Evolutionary conservation across 192 early-diverging fungal species (phyloP).

Genomic region (Coemansia sp.): DNA sequence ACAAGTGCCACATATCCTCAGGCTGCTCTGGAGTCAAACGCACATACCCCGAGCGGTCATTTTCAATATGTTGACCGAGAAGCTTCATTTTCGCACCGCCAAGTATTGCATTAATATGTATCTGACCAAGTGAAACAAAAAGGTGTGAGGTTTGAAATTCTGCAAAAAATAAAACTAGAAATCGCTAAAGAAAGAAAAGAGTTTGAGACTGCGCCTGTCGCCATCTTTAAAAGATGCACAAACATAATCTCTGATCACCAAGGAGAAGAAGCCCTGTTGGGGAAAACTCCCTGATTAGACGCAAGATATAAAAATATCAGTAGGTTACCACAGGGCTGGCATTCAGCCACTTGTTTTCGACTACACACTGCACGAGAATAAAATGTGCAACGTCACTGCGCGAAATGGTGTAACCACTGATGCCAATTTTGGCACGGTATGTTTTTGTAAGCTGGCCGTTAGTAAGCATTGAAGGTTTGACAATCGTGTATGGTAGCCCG

Average conservation of each 20-base stretch:
- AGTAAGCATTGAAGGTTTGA: too few relatives aligned
- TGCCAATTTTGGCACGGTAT: too few relatives aligned
- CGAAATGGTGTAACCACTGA: too few relatives aligned
- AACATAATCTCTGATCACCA: neutral
- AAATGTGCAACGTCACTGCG: too few relatives aligned
- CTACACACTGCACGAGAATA: too few relatives aligned
- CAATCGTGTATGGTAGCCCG: too few relatives aligned
- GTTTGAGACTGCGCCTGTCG: neutral
- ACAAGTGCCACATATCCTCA: conserved; percentile 99
- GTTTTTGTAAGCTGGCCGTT: too few relatives aligned
- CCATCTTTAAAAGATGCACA: neutral
- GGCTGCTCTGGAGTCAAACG: conserved; percentile 83
- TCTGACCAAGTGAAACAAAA: neutral
- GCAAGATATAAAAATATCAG: too few relatives aligned
- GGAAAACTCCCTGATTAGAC: neutral
- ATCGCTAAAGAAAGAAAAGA: neutral
- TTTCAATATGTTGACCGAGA: conserved; percentile 67
- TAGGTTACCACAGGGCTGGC: too few relatives aligned
- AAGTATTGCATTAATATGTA: neutral
- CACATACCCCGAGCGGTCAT: conserved; percentile 77
- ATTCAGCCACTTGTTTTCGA: too few relatives aligned
- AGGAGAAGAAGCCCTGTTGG: neutral
- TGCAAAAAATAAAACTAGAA: conserved; percentile 2
- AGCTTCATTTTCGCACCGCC: conserved; percentile 63
- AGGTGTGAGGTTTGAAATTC: neutral